Evolutionary conservation across 768 basidiomycete genomes (phyloP).

Genomic region (Suillus bovinus): DNA sequence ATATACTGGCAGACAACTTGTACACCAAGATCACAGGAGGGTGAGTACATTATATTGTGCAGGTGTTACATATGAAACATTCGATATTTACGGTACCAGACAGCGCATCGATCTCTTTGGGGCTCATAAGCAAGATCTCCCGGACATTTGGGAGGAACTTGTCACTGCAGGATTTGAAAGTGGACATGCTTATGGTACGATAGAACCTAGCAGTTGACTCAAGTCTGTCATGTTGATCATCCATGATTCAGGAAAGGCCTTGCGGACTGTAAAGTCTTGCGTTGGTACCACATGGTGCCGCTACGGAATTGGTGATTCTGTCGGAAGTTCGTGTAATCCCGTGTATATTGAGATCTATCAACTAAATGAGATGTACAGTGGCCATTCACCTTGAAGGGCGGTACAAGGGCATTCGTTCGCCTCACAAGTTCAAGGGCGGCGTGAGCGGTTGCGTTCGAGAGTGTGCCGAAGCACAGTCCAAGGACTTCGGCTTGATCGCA

Average conservation of each 20-base stretch:
- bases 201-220: not conserved
- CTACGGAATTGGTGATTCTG: constrained; percentile 74
- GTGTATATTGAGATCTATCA: not conserved
- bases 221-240: not conserved
- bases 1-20: constrained; percentile 38
- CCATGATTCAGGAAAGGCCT: constrained; percentile 37
- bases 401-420: constrained; percentile 66
- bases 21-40: constrained; percentile 63
- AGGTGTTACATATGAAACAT: not conserved
- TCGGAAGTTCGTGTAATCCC: constrained; percentile 43
- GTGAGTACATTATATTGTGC: constrained; percentile 13
- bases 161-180: constrained; percentile 69
- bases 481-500: constrained; percentile 76
- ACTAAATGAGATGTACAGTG: constrained; percentile 32
- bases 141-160: constrained; percentile 66
- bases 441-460: constrained; percentile 75
- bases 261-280: constrained; percentile 78
- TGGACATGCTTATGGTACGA: constrained; percentile 72
- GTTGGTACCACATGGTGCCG: constrained; percentile 75
- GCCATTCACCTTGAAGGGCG: constrained; percentile 72
- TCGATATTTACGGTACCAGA: constrained; percentile 29
- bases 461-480: constrained; percentile 75
- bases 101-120: constrained; percentile 75
- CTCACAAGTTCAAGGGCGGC: constrained; percentile 79
- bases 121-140: constrained; percentile 66